phyloP scores from a whole-genome alignment of 768 basidiomycete genomes.

The Psilocybe subaeruginosa region DNA sequence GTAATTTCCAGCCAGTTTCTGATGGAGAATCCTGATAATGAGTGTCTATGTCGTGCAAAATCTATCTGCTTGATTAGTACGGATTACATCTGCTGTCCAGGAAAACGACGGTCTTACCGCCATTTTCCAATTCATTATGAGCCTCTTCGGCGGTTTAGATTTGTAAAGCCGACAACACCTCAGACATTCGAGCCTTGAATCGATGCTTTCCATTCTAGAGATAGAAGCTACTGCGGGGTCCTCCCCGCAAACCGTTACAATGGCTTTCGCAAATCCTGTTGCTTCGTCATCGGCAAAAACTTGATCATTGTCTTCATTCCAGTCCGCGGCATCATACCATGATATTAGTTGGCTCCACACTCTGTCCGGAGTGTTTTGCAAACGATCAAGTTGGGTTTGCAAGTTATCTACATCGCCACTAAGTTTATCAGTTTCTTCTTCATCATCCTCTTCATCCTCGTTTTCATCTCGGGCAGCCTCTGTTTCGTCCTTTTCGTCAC shows the following conservation, averaged over 20 bases:
- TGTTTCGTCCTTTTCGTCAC: constrained; percentile 11
- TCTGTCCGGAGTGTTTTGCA: too few relatives aligned
- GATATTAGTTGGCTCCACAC: constrained; percentile 10
- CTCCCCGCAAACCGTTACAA: constrained; percentile 28
- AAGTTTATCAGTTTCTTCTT: background rate
- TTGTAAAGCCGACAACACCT: constrained; percentile 19
- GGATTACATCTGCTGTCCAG: background rate
- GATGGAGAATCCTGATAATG: constrained; percentile 22
- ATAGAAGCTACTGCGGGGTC: constrained; percentile 25
- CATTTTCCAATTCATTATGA: constrained; percentile 34
- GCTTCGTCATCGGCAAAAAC: constrained; percentile 32
- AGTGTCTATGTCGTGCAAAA: constrained; percentile 29
- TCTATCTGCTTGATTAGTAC: constrained; percentile 11
- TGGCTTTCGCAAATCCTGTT: constrained; percentile 20
- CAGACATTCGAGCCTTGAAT: constrained; percentile 32
- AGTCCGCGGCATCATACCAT: constrained; percentile 11
- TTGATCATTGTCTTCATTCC: constrained; percentile 22
- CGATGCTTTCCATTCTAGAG: constrained; percentile 27
- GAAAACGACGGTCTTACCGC: constrained; percentile 26
- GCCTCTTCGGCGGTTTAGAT: constrained; percentile 16
- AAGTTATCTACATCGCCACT: too few relatives aligned
- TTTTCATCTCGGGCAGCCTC: too few relatives aligned
- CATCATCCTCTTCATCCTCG: too few relatives aligned
- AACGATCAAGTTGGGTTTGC: too few relatives aligned
- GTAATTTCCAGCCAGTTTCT: constrained; percentile 13